phyloP scores from a whole-genome alignment of 208 protist genomes.

The Phytomonas sp. region DNA sequence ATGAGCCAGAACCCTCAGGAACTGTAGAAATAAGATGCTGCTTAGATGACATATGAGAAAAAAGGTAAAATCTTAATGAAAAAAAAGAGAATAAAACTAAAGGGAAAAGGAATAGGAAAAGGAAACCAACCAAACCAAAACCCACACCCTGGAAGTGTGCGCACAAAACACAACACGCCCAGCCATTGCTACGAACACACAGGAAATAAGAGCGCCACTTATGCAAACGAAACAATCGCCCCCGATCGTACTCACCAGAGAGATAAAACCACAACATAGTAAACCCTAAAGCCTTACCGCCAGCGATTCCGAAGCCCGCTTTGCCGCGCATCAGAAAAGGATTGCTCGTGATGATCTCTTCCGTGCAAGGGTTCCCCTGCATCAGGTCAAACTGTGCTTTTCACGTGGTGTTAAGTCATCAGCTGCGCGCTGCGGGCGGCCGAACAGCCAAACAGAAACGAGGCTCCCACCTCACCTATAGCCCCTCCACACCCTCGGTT shows the following conservation, averaged over 20 bases:
- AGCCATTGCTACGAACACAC: neutral
- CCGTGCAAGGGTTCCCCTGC: neutral
- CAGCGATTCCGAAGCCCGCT: neutral
- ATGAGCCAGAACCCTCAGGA: constrained; percentile 57
- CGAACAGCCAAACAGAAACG: neutral
- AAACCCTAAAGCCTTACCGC: neutral
- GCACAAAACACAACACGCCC: neutral
- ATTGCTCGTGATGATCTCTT: neutral
- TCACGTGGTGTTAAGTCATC: neutral
- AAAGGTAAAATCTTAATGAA: neutral
- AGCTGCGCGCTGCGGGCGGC: neutral
- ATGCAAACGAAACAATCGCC: neutral
- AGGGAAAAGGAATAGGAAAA: neutral
- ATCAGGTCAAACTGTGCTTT: neutral
- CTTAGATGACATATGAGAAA: constrained; percentile 41
- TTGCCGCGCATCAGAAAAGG: neutral
- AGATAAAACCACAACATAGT: neutral
- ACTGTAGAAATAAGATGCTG: constrained; percentile 75
- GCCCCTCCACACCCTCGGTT: neutral
- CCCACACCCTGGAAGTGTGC: neutral
- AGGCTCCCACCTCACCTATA: neutral
- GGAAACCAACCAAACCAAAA: neutral
- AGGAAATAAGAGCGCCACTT: neutral
- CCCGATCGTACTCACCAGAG: neutral
- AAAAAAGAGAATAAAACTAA: constrained; percentile 11